A percentile compares a stretch with the other conserved stretches of the same genome.
These are phyloP conservation scores for Aspergillus biplanus DNA, from an alignment of 495 filamentous ascomycete species.

Conservation along the genomic window DNA sequence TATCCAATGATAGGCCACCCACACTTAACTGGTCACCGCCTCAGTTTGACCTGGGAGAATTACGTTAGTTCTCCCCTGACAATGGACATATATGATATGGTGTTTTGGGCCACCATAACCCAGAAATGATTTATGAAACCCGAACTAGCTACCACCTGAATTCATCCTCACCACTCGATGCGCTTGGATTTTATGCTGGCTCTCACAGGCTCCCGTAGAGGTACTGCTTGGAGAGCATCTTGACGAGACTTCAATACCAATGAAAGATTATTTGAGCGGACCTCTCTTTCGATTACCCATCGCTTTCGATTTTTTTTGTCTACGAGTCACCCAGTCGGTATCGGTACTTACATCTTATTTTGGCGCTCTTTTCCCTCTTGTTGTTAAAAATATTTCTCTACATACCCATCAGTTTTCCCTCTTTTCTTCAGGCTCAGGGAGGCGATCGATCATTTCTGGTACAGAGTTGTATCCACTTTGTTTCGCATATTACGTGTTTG, in stretches of 20 bases:
- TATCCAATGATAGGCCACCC: conserved; percentile 41
- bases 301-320: neutral
- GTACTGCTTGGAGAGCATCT: neutral
- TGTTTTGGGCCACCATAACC: too few species aligned
- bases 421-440: neutral
- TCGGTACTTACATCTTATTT: neutral
- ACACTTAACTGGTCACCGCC: conserved; percentile 49
- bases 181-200: neutral
- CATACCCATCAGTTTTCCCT: neutral
- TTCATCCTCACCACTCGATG: conserved; percentile 25
- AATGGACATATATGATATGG: neutral
- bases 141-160: conserved; percentile 15
- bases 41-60: conserved; percentile 41
- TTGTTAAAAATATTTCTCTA: neutral
- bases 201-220: neutral
- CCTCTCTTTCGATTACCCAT: neutral
- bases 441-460: neutral
- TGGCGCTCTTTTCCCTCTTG: neutral
- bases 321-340: neutral
- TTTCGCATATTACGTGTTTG: conserved; percentile 17
- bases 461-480: conserved; percentile 3
- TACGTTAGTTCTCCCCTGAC: conserved; percentile 29
- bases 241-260: neutral
- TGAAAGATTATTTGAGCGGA: neutral
- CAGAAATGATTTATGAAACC: conserved; percentile 22